A percentile compares a stretch with the other conserved stretches of the same genome.
phyloP scores from a whole-genome alignment of 75 land plant species.

The Adiantum capillusveneris region DNA sequence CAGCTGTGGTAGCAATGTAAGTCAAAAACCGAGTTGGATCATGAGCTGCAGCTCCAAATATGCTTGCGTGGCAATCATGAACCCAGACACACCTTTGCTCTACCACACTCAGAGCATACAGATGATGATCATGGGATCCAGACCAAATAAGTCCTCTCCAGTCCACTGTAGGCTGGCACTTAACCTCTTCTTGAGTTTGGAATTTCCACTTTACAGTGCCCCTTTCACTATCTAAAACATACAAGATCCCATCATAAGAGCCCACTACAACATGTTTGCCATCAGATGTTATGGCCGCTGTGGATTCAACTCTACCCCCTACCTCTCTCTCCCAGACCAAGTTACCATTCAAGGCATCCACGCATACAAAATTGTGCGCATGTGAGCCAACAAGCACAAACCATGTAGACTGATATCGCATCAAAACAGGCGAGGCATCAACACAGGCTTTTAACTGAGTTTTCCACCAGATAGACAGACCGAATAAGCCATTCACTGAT shows the following conservation, averaged over 20 bases:
- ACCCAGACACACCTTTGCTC: slow-evolving; percentile 42
- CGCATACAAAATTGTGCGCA: slow-evolving; percentile 60
- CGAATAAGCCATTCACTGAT: background rate
- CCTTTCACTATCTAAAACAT: slow-evolving; percentile 42
- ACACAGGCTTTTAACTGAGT: slow-evolving; percentile 57
- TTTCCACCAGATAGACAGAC: slow-evolving; percentile 34
- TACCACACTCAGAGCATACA: slow-evolving; percentile 61
- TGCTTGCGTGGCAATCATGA: slow-evolving; percentile 66
- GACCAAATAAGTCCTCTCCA: slow-evolving; percentile 41
- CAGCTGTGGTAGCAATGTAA: slow-evolving; percentile 72
- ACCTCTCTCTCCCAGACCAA: slow-evolving; percentile 51
- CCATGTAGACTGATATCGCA: slow-evolving; percentile 20
- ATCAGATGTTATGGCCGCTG: slow-evolving; percentile 65
- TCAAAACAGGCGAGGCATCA: slow-evolving; percentile 78
- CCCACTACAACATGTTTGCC: slow-evolving; percentile 77
- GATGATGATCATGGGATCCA: slow-evolving; percentile 74
- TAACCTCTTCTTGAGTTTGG: slow-evolving; percentile 68
- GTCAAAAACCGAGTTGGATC: slow-evolving; percentile 21
- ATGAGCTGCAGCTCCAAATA: slow-evolving; percentile 60
- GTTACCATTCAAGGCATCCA: slow-evolving; percentile 56
- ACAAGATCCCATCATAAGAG: slow-evolving; percentile 64
- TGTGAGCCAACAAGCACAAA: slow-evolving; percentile 73
- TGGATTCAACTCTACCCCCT: slow-evolving; percentile 68
- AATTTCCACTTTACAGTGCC: slow-evolving; percentile 60
- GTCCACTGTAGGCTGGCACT: background rate